Conservation (phyloP, 2,329 filamentous ascomycete genomes). For the Cyclaneusma minus region DNA sequence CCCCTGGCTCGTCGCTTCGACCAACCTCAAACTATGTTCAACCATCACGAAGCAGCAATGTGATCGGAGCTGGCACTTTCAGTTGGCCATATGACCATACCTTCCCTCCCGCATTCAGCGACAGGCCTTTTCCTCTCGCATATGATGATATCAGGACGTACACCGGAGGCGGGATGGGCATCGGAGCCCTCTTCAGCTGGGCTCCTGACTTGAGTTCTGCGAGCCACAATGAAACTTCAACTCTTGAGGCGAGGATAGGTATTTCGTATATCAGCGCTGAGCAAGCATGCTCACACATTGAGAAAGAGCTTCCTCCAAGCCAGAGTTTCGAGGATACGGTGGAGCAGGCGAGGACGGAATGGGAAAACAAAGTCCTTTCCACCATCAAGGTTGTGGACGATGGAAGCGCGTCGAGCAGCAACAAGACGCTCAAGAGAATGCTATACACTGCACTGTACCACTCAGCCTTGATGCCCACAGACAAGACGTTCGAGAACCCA, state of each 20-base stretch:
- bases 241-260: conserved; percentile 32
- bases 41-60: conserved; percentile 39
- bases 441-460: conserved; percentile 44
- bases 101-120: no score
- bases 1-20: conserved; percentile 37
- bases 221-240: no score
- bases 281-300: conserved; percentile 31
- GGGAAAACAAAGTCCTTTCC: conserved; percentile 29
- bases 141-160: no score
- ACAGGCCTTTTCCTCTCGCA: no score
- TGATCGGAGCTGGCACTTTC: conserved; percentile 43
- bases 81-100: conserved; percentile 35
- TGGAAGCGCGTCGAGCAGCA: conserved; percentile 20
- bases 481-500: conserved; percentile 43
- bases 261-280: conserved; percentile 32
- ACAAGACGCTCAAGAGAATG: conserved; percentile 29
- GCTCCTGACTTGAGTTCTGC: no score
- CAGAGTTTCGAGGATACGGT: conserved; percentile 23
- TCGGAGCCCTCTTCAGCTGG: conserved; percentile 36
- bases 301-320: conserved; percentile 27
- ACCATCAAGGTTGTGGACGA: conserved; percentile 22
- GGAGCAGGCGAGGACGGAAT: conserved; percentile 22
- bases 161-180: no score
- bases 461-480: conserved; percentile 44
- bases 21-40: conserved; percentile 33